Base-by-base conservation (phyloP, 163 green algal species). In the Volvox carteri region DNA sequence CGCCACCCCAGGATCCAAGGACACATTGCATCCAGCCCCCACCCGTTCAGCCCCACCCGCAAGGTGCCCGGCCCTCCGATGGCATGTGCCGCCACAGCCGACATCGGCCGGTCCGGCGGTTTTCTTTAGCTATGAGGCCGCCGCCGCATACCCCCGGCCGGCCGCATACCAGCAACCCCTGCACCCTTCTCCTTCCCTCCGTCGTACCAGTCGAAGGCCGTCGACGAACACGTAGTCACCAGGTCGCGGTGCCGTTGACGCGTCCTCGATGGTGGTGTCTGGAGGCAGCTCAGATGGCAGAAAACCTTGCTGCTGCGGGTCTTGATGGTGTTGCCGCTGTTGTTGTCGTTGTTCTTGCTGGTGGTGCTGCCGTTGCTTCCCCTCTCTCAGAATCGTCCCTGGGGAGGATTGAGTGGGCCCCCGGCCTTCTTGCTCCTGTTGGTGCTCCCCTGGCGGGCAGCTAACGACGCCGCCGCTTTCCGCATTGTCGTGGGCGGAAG, bases 141-240 rank as follows among this genome's bases (percentile, higher is more conserved):
- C n/a, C n/a, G n/a, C n/a, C n/a, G n/a, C n/a, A n/a, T n/a, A n/a
- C n/a, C n/a, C n/a, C n/a, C n/a, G n/a, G n/a, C n/a, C n/a, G n/a
- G n/a, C n/a, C n/a, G n/a, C n/a, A n/a, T n/a, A n/a, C n/a, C n/a
- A n/a, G n/a, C n/a, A n/a, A n/a, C n/a, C n/a, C n/a, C n/a, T n/a
- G n/a, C n/a, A n/a, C n/a, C n/a, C n/a, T n/a, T n/a, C n/a, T n/a
- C n/a, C n/a, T n/a, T n/a, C n/a, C n/a, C n/a, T n/a, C n/a, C n/a
- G n/a, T n/a, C n/a, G n/a, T n/a, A 95, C 94, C 89, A 96, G 80
- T 6, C 93, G 87, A 72, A 94, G 86, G 0, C 88, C 88, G 4
- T 76, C 84, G 1, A 95, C 90, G 2, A 92, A 84, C 1, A 95
- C 58, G 67, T 95, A 96, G 78, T 96, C 88, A 3, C 79, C 16